Percentiles rank a stretch among this genome's conserved stretches.
These are phyloP conservation scores for Penicillium sp. DNA, from an alignment of 2,329 filamentous ascomycete species.

Conservation along the genomic window DNA sequence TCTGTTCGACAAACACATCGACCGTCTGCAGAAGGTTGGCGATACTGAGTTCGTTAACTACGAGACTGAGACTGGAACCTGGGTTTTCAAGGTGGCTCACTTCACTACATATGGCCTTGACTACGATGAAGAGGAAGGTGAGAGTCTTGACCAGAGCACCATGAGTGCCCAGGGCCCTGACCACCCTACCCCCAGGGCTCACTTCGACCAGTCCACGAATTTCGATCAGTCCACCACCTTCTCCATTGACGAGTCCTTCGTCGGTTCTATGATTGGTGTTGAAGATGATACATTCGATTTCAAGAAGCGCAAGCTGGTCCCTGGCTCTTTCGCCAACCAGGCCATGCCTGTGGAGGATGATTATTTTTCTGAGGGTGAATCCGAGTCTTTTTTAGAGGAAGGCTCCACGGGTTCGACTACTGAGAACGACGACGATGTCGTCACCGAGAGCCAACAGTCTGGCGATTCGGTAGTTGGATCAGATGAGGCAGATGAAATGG, in stretches of 20 bases:
- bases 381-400: conserved; percentile 87
- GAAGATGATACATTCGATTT: conserved; percentile 62
- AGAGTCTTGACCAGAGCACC: conserved; percentile 53
- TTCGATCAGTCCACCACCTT: conserved; percentile 42
- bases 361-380: conserved; percentile 38
- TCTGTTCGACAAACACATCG: conserved; percentile 76
- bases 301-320: conserved; percentile 58
- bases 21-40: conserved; percentile 71
- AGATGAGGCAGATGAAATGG: conserved; percentile 73
- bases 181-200: conserved; percentile 47
- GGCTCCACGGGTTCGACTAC: conserved; percentile 80
- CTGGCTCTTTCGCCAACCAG: conserved; percentile 76
- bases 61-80: conserved; percentile 74
- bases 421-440: conserved; percentile 57
- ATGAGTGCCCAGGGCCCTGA: conserved; percentile 51
- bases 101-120: conserved; percentile 94
- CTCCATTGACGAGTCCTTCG: conserved; percentile 44
- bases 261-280: conserved; percentile 40
- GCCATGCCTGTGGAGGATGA: conserved; percentile 57
- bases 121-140: conserved; percentile 65
- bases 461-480: conserved; percentile 63
- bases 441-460: conserved; percentile 54
- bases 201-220: conserved; percentile 34
- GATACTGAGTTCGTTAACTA: conserved; percentile 84
- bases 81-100: conserved; percentile 92